These are phyloP conservation scores for Creolimax fragrantissima DNA, from an alignment of 78 protist genomes.

Conservation along the genomic window DNA sequence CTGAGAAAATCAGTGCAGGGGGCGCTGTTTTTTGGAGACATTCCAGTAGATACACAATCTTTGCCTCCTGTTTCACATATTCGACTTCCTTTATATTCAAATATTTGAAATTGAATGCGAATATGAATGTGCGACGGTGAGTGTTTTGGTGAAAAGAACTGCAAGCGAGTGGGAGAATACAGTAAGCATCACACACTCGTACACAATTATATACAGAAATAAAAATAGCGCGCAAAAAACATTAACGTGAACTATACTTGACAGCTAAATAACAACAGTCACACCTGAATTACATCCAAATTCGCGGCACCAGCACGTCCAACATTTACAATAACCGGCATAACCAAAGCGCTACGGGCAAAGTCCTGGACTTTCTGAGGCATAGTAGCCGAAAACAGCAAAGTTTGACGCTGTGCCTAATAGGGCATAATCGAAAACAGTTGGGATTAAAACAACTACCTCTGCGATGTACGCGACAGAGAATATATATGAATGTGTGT, in stretches of 20 bases:
- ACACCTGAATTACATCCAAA: constrained; percentile 35
- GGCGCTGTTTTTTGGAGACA: constrained; percentile 96
- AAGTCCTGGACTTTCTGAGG: constrained; percentile 37
- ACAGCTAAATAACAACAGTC: neutral
- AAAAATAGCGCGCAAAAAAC: too few species aligned
- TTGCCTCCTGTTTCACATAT: constrained; percentile 48
- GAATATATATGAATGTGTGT: too few species aligned
- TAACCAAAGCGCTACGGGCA: constrained; percentile 28
- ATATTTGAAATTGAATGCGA: neutral
- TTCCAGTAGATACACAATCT: constrained; percentile 83
- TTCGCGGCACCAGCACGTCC: constrained; percentile 45
- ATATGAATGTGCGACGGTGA: neutral
- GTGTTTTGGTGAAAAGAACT: too few species aligned
- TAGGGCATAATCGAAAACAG: constrained; percentile 61
- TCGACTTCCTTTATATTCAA: neutral
- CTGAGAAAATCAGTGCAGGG: constrained; percentile 88
- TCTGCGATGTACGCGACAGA: neutral
- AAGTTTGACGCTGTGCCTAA: constrained; percentile 31
- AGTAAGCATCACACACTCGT: too few species aligned
- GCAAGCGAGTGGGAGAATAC: too few species aligned
- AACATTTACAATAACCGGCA: constrained; percentile 32
- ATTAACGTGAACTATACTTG: too few species aligned
- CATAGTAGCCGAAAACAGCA: constrained; percentile 37
- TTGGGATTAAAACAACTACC: neutral
- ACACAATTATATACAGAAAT: too few species aligned